Base-by-base conservation (phyloP, 2,329 filamentous ascomycete genomes). In the Tolypocladium tundrense region DNA sequence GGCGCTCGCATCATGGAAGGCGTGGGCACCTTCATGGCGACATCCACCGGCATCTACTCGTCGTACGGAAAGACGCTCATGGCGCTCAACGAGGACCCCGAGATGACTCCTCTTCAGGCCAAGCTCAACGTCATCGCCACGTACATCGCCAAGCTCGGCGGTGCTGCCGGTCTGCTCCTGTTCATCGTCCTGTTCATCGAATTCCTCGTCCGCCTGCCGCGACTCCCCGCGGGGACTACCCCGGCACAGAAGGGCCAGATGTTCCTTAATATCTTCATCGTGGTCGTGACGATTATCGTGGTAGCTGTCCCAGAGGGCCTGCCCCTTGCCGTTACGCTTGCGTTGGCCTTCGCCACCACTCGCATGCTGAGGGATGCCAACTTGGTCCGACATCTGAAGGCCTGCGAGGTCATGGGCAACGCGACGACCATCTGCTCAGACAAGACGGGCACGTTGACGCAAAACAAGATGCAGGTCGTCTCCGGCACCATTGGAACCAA, bases 131-230 rank as follows among this genome's bases (percentile, higher is more conserved):
- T 83, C 60, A 84, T 91, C 62, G 88, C 88, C 59, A 86, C 88
- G 62, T 90, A 88, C 74, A 91, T 91, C 68, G 88, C 88, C 59
- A 89, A 88, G 71, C 75, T 90, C 41, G 88, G 88, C 72, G 90
- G 90, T 69, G 85, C 80, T 55, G 90, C 91, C 54, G 90, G 88
- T 62, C 76, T 94, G 16, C 75, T 91, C 10, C 78, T 96, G 53
- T 96, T 97, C 73, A 79, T 93, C 53, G 88, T 95, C 52, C 79
- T 96, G 16, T 84, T 96, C 67, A 92, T 96, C 74, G 83, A 91
- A 66, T 97, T 96, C 68, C 77, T 94, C 11, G 90, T 86, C 53
- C 75, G 83, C 14, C 80, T 96, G 3, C 76, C 78, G 7, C 68
- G 79, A 72, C 57, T 75, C 71, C 62, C 61, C 21, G 77, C 82